phyloP scores from a whole-genome alignment of 768 basidiomycete genomes.

The Boletellus sp. region DNA sequence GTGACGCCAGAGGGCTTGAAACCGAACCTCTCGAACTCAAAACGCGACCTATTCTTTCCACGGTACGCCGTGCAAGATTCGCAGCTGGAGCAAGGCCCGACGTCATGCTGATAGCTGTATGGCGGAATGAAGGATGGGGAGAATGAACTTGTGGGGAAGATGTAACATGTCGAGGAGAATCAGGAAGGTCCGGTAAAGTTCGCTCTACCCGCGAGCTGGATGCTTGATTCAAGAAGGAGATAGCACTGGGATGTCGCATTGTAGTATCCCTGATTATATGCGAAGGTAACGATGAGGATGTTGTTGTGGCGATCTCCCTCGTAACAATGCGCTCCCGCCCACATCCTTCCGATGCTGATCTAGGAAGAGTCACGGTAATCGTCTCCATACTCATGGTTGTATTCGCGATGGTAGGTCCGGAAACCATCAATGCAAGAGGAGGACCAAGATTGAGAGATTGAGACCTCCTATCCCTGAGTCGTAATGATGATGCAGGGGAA shows the following conservation, averaged over 20 bases:
- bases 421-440: conserved; percentile 28
- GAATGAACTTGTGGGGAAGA: conserved; percentile 6
- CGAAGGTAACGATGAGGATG: conserved; percentile 33
- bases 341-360: conserved; percentile 25
- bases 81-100: conserved; percentile 66
- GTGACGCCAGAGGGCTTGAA: conserved; percentile 44
- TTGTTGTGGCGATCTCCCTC: conserved; percentile 39
- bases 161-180: conserved; percentile 11
- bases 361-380: conserved; percentile 27
- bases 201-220: conserved; percentile 27
- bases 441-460: conserved; percentile 56
- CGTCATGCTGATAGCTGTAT: conserved; percentile 73
- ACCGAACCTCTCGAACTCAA: conserved; percentile 45
- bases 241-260: conserved; percentile 16
- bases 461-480: conserved; percentile 55
- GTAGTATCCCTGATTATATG: conserved; percentile 27
- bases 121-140: conserved; percentile 42
- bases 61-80: conserved; percentile 71
- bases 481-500: conserved; percentile 45
- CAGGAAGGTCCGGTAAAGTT: conserved; percentile 30
- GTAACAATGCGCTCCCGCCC: conserved; percentile 43
- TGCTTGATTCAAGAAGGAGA: conserved; percentile 20
- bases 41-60: conserved; percentile 70
- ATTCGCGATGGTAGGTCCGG: conserved; percentile 21
- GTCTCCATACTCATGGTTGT: conserved; percentile 32